Percentiles rank a stretch among this genome's conserved stretches.
Evolutionary conservation across 306 rosid species (phyloP).

Genomic region (Purshia tridentata): DNA sequence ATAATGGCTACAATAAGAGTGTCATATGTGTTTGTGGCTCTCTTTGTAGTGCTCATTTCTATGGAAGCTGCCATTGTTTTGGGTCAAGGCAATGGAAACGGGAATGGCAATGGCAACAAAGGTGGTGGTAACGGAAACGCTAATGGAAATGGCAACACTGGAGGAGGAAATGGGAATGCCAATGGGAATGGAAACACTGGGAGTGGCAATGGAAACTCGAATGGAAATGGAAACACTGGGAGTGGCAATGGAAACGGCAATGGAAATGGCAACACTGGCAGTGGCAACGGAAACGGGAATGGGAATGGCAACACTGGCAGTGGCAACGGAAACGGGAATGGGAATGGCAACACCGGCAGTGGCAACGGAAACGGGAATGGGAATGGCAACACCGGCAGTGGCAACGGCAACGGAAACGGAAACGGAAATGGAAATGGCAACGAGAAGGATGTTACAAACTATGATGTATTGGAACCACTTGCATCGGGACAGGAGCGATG

Average conservation of each 20-base stretch:
- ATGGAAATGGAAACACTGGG: background rate
- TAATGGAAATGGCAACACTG: background rate
- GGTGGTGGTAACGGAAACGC: background rate
- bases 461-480: conserved; percentile 29
- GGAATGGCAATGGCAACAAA: background rate
- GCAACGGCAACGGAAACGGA: background rate
- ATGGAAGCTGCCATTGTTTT: background rate
- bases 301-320: background rate
- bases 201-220: background rate
- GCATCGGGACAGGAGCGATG: conserved; percentile 54
- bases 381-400: background rate
- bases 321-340: background rate
- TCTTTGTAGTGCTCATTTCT: conserved; percentile 1
- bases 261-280: background rate
- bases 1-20: background rate
- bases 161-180: background rate
- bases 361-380: background rate
- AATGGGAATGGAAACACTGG: conserved; percentile 2
- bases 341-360: background rate
- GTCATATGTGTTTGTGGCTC: conserved; percentile 1
- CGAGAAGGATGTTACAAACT: conserved; percentile 26
- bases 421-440: conserved; percentile 1
- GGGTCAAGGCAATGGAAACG: conserved; percentile 3
- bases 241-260: background rate
- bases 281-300: background rate